Evolutionary conservation across 441 rosid species (phyloP), one percentile per base, ranked within the genome.

Genomic region (Macaranga tanarius): DNA sequence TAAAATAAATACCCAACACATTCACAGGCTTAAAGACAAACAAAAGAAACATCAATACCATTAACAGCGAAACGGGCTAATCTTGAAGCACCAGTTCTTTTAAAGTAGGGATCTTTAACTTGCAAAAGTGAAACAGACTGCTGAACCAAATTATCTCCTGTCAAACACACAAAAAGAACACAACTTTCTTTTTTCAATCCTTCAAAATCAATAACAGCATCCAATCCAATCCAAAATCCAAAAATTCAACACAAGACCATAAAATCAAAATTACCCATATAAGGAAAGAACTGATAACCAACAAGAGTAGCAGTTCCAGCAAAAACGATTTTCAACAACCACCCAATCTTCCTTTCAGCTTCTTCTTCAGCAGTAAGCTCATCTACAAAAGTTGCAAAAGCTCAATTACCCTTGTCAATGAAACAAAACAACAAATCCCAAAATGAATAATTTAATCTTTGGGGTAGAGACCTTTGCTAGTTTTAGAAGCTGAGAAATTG

Each of bases 31-130:
- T 23, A 70, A 56, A 54, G 5, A 31, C 3, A 31, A 26, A 4
- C 0, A 28, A 59, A 55, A 40, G 31, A 11, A 51, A 44, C 3
- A 10, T 22, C 23, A 57, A 71, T 86, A 95, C 97, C 97, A 71
- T 92, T 91, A 63, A 84, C 75, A 22, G 99, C 96, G 69, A 90
- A 90, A 74, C 95, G 90, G 57, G 96, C 83, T 76, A 95, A 83
- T 83, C 97, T 82, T 59, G 98, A 90, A 72, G 99, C 99, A 42
- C 99, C 97, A 80, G 84, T 83, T 79, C 99, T 80, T 83, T 91
- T 95, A 80, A 88, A 92, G 85, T 89, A 85, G 5, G 98, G 97
- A 83, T 95, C 99, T 82, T 92, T 91, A 58, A 88, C 93, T 69
- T 85, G 95, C 86, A 95, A 83, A 70, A 95, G 97, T 15, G 92